Evolutionary conservation across 805 yeast genomes (phyloP).

Genomic region (Barnettozyma sucrosica): DNA sequence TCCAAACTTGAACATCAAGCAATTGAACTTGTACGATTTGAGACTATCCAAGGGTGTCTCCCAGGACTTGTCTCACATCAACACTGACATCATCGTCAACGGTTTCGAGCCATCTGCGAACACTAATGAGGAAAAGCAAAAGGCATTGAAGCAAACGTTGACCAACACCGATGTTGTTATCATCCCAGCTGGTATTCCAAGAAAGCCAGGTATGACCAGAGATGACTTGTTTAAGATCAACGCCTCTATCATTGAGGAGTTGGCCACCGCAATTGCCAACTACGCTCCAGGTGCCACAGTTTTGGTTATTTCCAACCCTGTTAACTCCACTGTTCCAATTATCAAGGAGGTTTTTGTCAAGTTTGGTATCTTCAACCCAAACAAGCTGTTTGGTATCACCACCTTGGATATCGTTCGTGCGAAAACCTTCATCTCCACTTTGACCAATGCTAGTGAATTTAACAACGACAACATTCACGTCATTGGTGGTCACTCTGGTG

Average conservation of each 20-base stretch:
- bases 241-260: slow-evolving; percentile 69
- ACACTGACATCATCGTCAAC: slow-evolving; percentile 55
- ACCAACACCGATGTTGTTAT: slow-evolving; percentile 43
- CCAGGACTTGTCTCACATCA: slow-evolving; percentile 80
- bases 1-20: slow-evolving; percentile 42
- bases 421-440: slow-evolving; percentile 41
- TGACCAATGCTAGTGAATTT: slow-evolving; percentile 22
- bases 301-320: slow-evolving; percentile 86
- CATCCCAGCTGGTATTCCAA: slow-evolving; percentile 84
- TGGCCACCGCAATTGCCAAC: slow-evolving; percentile 71
- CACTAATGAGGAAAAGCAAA: slow-evolving; percentile 43
- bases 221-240: slow-evolving; percentile 83
- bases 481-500: slow-evolving; percentile 94
- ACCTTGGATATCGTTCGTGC: slow-evolving; percentile 85
- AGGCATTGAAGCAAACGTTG: slow-evolving; percentile 26
- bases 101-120: slow-evolving; percentile 59
- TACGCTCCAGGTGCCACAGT: slow-evolving; percentile 70
- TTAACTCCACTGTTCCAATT: slow-evolving; percentile 88
- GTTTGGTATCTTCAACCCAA: slow-evolving; percentile 63
- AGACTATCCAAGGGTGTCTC: slow-evolving; percentile 84
- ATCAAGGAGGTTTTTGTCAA: slow-evolving; percentile 74
- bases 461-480: slow-evolving; percentile 55
- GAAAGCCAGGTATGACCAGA: slow-evolving; percentile 94
- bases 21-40: slow-evolving; percentile 77
- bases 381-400: slow-evolving; percentile 80